Percentiles rank a stretch among this genome's conserved stretches.
Conservation (phyloP, 352 stramenopile genomes). For the Phytophthora foliorum region DNA sequence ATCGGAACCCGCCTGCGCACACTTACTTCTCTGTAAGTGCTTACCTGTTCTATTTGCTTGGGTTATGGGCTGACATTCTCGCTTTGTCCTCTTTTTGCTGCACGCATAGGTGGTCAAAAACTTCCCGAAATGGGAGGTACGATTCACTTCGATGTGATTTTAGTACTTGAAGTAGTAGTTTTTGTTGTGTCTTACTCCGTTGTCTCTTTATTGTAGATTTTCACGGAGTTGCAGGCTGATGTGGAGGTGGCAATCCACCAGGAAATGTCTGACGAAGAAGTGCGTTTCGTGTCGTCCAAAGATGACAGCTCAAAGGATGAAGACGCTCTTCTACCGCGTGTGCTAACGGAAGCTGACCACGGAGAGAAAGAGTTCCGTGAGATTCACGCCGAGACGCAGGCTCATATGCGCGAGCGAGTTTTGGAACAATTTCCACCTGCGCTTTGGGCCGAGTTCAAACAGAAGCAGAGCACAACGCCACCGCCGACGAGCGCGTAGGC, state of each 20-base stretch:
- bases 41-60: background rate
- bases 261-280: conserved; percentile 56
- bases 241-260: conserved; percentile 64
- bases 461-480: conserved; percentile 25
- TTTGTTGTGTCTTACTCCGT: background rate
- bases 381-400: conserved; percentile 65
- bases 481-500: conserved; percentile 14
- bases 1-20: conserved; percentile 50
- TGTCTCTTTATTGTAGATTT: conserved; percentile 52
- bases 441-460: conserved; percentile 73
- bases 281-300: conserved; percentile 48
- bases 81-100: conserved; percentile 9
- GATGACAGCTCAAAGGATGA: conserved; percentile 2
- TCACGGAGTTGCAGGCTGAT: conserved; percentile 56
- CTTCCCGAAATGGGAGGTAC: conserved; percentile 74
- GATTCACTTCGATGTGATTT: background rate
- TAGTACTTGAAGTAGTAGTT: background rate
- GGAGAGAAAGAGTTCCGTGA: conserved; percentile 60
- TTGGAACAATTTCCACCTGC: conserved; percentile 66
- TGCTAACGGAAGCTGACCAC: conserved; percentile 66
- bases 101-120: conserved; percentile 60
- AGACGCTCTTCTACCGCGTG: conserved; percentile 21
- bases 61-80: background rate
- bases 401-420: conserved; percentile 72
- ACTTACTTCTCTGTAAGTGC: conserved; percentile 70